phyloP scores from a whole-genome alignment of 164 flowering plant genomes.

The Magnolia changhungtana region DNA sequence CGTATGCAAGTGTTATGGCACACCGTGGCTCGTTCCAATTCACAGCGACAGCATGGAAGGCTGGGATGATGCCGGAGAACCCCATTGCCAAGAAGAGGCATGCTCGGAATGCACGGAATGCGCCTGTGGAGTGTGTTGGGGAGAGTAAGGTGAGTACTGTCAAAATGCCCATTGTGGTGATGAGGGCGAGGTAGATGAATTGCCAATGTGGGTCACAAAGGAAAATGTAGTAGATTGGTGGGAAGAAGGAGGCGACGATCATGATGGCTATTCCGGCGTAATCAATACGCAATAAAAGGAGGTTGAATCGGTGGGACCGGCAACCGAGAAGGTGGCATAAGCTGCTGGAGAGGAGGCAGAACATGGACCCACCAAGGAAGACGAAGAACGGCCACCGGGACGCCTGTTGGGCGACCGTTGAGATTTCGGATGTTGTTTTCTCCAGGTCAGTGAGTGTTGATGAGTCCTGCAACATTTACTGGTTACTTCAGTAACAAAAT shows the following conservation, averaged over 20 bases:
- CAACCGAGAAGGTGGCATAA: constrained; percentile 82
- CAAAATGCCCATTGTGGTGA: constrained; percentile 63
- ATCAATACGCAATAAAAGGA: constrained; percentile 51
- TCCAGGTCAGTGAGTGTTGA: constrained; percentile 7
- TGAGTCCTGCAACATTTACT: constrained; percentile 31
- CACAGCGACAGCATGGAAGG: constrained; percentile 52
- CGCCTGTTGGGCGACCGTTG: constrained; percentile 7
- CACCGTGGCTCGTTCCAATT: constrained; percentile 70
- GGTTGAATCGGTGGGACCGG: constrained; percentile 62
- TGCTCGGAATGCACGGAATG: constrained; percentile 59
- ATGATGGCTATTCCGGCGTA: constrained; percentile 77
- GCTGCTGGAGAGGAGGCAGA: constrained; percentile 85
- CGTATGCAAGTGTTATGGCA: constrained; percentile 45
- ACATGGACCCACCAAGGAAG: constrained; percentile 76
- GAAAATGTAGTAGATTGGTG: constrained; percentile 88
- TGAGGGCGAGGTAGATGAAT: constrained; percentile 56
- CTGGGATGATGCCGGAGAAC: constrained; percentile 68
- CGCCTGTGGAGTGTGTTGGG: constrained; percentile 47
- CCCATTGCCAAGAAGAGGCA: constrained; percentile 76
- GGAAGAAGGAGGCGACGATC: constrained; percentile 93
- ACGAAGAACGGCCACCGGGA: constrained; percentile 83
- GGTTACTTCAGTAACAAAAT: not conserved
- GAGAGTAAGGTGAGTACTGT: constrained; percentile 58
- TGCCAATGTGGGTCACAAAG: constrained; percentile 78
- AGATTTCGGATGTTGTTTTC: not conserved